Base-by-base conservation (phyloP, 2,329 filamentous ascomycete genomes). In the Ambrosiella beaveri region DNA sequence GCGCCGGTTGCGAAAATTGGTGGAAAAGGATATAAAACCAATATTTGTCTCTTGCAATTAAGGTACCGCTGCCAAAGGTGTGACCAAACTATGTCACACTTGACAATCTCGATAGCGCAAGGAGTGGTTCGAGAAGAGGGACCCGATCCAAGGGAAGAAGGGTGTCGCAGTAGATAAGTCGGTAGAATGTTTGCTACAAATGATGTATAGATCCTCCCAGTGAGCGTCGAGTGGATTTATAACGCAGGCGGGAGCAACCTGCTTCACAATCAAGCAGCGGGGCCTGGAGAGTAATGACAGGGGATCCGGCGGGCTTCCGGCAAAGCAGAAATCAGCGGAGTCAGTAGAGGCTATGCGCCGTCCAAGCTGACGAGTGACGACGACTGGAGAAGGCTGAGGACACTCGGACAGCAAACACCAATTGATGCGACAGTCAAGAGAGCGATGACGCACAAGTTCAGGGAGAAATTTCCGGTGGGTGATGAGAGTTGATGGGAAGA, bases 371-470 rank as follows among this genome's bases (percentile, higher is more conserved):
- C 15, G 36, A 27, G 13, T 50, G 50, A 41, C 36, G 57, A 54
- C 41, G 51, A 58, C 39, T 44, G n/a, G 7, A 35, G 51, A 54
- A 54, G 40, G 51, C 39, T 49, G 41, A 47, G 15, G 52, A 45
- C 57, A 54, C 57, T 58, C 57, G 35, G 57, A 58, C 52, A 58
- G 51, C 57, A 58, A 58, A 58, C 57, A 58, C 52, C 41, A 40
- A 37, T 38, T 35, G 53, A 44, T 41, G 49, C 47, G 37, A 57
- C 50, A 40, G 40, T 15, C 13, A 15, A 41, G n/a, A n/a, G 37
- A 45, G 17, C 13, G 47, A 45, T 37, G 11, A 35, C 8, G 13
- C 27, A 51, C 11, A 35, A 27, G 13, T 11, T n/a, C 15, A 19
- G 45, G 8, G 17, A 19, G 17, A n/a, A 49, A 49, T 9, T 35